Percentiles rank a stretch among this genome's conserved stretches.
phyloP scores from a whole-genome alignment of 129 eudicot species.

The Helianthus annuus region HanXRQr2.0-SUNRISE NC_035439.2:74056785-74057284 shows the following conservation, averaged over 20 bases:
- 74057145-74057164: background rate
- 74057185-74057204: background rate
- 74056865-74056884: too few relatives aligned
- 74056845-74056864: background rate
- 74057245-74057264: too few relatives aligned
- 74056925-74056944: background rate
- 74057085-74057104: background rate
- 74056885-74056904: too few relatives aligned
- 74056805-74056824: too few relatives aligned
- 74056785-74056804: too few relatives aligned
- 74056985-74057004: background rate
- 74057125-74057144: conserved; percentile 19
- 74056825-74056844: too few relatives aligned
- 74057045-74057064: background rate
- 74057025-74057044: conserved; percentile 29
- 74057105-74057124: background rate
- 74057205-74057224: conserved; percentile 13
- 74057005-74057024: background rate
- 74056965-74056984: conserved; percentile 2
- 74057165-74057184: too few relatives aligned
- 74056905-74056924: background rate
- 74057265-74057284: too few relatives aligned
- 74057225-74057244: background rate
- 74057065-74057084: conserved; percentile 40
- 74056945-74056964: conserved; percentile 13